These are phyloP conservation scores for Kandelia obovata DNA, from an alignment of 345 rosid species.

Conservation along the genomic window DNA sequence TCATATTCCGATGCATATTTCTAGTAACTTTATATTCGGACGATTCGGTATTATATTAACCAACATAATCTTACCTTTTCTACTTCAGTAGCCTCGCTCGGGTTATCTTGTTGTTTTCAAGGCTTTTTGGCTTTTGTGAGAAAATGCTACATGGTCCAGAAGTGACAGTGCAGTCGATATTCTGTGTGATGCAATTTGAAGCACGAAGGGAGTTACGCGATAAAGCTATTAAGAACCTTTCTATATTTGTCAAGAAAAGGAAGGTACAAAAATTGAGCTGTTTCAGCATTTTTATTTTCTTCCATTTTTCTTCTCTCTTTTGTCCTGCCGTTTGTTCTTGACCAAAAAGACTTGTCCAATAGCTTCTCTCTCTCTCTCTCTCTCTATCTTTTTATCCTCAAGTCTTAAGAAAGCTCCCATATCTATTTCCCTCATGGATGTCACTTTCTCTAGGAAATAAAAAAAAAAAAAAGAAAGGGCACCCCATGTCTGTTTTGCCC, in stretches of 20 bases:
- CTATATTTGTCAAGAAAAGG: not conserved
- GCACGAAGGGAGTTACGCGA: too few relatives aligned
- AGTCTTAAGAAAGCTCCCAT: constrained; percentile 7
- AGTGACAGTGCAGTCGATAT: too few relatives aligned
- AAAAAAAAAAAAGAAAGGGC: not conserved
- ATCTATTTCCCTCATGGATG: constrained; percentile 12
- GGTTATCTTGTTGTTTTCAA: too few relatives aligned
- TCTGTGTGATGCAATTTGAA: too few relatives aligned
- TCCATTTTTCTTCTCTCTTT: not conserved
- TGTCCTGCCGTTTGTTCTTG: not conserved
- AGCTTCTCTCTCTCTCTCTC: constrained; percentile 13
- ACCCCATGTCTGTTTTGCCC: constrained; percentile 1
- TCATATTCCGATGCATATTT: too few relatives aligned
- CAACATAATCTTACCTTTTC: too few relatives aligned
- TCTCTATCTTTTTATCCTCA: not conserved
- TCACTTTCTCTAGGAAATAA: constrained; percentile 21
- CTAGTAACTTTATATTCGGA: too few relatives aligned
- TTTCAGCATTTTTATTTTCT: not conserved
- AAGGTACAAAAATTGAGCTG: not conserved
- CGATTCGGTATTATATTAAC: too few relatives aligned
- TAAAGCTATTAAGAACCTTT: too few relatives aligned
- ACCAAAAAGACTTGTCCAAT: not conserved
- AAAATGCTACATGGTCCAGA: too few relatives aligned
- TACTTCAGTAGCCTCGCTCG: too few relatives aligned
- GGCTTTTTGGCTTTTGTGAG: too few relatives aligned